Conservation (phyloP, 2,329 filamentous ascomycete genomes). For the Dactylonectria macrodidyma region DNA sequence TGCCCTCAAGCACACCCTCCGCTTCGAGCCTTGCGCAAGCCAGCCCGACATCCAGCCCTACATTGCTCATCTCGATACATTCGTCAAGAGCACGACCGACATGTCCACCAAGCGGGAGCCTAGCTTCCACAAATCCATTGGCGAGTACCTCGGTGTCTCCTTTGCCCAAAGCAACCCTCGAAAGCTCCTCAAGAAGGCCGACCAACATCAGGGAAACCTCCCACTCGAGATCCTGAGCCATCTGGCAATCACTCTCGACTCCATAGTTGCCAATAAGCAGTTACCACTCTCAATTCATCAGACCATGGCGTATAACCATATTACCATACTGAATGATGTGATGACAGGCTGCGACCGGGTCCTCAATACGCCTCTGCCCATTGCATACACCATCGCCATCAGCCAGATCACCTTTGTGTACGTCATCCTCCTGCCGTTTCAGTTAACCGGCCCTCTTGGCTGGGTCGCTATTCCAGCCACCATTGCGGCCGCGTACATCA, state of each 20-base stretch:
- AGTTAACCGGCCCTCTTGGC: conserved; percentile 73
- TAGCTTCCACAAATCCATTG: conserved; percentile 71
- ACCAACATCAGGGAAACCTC: conserved; percentile 81
- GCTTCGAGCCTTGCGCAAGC: conserved; percentile 83
- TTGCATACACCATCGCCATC: conserved; percentile 87
- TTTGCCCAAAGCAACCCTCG: conserved; percentile 84
- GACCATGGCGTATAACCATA: conserved; percentile 69
- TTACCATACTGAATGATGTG: conserved; percentile 78
- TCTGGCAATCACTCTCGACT: conserved; percentile 75
- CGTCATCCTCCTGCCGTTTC: conserved; percentile 84
- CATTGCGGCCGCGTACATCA: conserved; percentile 81
- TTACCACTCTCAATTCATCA: conserved; percentile 71
- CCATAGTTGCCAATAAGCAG: conserved; percentile 68
- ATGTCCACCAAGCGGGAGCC: conserved; percentile 51
- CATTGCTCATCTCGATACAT: conserved; percentile 81
- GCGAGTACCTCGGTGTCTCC: conserved; percentile 80
- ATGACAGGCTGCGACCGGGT: conserved; percentile 81
- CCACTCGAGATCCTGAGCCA: conserved; percentile 85
- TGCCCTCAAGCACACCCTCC: conserved; percentile 83
- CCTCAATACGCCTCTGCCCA: conserved; percentile 84
- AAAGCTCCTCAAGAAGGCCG: conserved; percentile 80
- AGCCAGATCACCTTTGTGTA: conserved; percentile 89
- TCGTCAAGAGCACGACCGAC: conserved; percentile 69
- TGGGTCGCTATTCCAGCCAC: conserved; percentile 86
- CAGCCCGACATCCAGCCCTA: conserved; percentile 81